Evolutionary conservation across 768 basidiomycete species (phyloP), one percentile per base, ranked within the genome.

Genomic region (Cystofilobasidium bisporidii): DNA sequence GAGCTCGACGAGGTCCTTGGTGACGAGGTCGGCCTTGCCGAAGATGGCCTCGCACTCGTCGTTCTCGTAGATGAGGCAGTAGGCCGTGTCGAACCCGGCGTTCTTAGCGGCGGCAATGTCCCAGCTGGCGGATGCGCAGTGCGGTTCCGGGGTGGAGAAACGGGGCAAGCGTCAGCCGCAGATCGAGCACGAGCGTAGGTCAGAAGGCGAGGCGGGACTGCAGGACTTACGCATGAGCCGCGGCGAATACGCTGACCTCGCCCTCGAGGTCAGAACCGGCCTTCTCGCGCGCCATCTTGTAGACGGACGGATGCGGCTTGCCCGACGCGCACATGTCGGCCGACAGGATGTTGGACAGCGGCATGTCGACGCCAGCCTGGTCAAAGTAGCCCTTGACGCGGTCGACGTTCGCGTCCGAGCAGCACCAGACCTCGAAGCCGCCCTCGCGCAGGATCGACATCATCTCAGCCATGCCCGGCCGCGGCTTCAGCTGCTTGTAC

Each of bases 361-460:
- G 71, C 72, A 73, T 73, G 40, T 67, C 65, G 18, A 73, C 71
- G 26, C 71, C 71, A 0, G 72, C 72, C 22, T 55, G 26, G 59
- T 73, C 72, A 50, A 72, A 73, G 70, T 73, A 73, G 10, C 72
- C 72, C 60, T 73, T 73, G 53, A 73, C 70, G 36, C 72, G 50
- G 36, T 73, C 72, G 43, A 68, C 40, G 38, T 72, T 72, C 60
- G 72, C 72, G 63, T 73, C 72, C 28, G 72, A 72, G 56, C 69
- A 70, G 58, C 70, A 71, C 71, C 71, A 73, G 4, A 53, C 50
- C 50, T 53, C 71, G 45, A 73, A 73, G n/a, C 71, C 72, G 40
- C 71, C 71, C 24, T 69, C 72, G 30, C 72, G 36, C 18, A 73
- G 67, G 36, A 71, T 73, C 30, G 70, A 47, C 70, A 73, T 72